A percentile compares a stretch with the other conserved stretches of the same genome.
phyloP scores from a whole-genome alignment of 2,329 filamentous ascomycete species.

The Stagonosporopsis tanaceti region DNA sequence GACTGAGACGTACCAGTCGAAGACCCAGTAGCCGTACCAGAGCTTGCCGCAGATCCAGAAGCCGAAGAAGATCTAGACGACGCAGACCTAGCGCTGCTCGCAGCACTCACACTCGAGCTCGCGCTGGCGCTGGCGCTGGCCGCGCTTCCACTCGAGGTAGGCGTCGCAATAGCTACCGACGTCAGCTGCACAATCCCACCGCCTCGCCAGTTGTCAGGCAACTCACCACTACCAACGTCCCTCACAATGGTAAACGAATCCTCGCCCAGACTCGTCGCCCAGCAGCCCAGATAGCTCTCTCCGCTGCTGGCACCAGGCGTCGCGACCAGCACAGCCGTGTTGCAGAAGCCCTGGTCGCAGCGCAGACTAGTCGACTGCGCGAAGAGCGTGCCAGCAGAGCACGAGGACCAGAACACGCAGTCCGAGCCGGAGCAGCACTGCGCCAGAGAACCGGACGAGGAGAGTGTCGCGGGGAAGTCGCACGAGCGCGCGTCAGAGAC shows the following conservation, averaged over 20 bases:
- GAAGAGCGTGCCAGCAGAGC: conserved; percentile 28
- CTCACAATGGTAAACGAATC: conserved; percentile 18
- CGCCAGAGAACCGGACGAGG: conserved; percentile 27
- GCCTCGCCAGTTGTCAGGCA: neutral
- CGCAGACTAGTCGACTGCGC: conserved; percentile 30
- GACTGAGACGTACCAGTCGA: conserved; percentile 9
- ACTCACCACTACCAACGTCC: conserved; percentile 19
- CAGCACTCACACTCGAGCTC: neutral
- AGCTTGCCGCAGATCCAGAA: conserved; percentile 3
- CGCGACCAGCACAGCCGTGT: conserved; percentile 33
- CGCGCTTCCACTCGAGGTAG: neutral
- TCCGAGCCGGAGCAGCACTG: conserved; percentile 30
- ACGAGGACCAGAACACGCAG: conserved; percentile 35
- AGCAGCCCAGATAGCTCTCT: conserved; percentile 32
- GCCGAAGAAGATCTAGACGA: conserved; percentile 9
- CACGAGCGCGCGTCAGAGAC: conserved; percentile 34
- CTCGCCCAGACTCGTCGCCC: conserved; percentile 32
- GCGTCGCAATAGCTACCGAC: conserved; percentile 3
- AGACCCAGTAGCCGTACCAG: conserved; percentile 12
- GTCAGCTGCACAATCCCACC: neutral
- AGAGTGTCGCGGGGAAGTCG: conserved; percentile 35
- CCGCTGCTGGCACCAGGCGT: conserved; percentile 29
- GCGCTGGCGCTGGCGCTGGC: conserved; percentile 6
- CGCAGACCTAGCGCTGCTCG: conserved; percentile 6
- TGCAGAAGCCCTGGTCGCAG: conserved; percentile 35